Base-by-base conservation (phyloP, 257 asterid genomes). In the Eustoma russellianum region DNA sequence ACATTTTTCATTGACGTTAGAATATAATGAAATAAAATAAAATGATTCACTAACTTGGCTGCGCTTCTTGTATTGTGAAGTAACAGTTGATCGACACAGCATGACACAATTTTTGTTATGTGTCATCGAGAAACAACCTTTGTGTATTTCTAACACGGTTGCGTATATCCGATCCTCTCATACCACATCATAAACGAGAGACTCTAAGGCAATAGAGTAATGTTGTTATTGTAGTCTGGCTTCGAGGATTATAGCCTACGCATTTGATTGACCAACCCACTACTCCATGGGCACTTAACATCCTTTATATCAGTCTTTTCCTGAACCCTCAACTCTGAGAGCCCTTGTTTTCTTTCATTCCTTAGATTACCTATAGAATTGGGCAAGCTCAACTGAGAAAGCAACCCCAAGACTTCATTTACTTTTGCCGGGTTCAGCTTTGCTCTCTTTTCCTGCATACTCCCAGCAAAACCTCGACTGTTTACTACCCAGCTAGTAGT, bases 251-350 rank as follows among this genome's bases (percentile, higher is more conserved):
- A 74, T 92, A 92, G 66, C 97, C 98, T 55, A 88, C 17, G 97
- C 97, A 71, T 81, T 77, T 18, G 97, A 73, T 33, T 93, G 90
- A 52, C 98, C 98, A 62, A 83, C 62, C 97, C 98, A 92, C 74
- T 85, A 97, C 69, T 79, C 85, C 58, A 81, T 35, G 57, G 98
- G 68, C 52, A 85, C 82, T 60, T 82, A 86, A 60, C 83, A 41
- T 70, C 71, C 61, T 61, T 67, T 33, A 58, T 48, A 67, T 70
- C 80, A 3, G 62, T 52, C 59, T 72, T 85, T 83, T 92, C 97
- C 75, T 69, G 71, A 74, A 92, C 85, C 69, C 65, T 79, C 84
- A 92, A 74, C 59, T 68, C 61, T 7, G 88, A 73, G 52, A 68
- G 64, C 19, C 81, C 89, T 55, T 64, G 59, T 53, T 74, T 82